Conservation (phyloP, 768 basidiomycete genomes). For the Flagelloscypha sp. region DNA sequence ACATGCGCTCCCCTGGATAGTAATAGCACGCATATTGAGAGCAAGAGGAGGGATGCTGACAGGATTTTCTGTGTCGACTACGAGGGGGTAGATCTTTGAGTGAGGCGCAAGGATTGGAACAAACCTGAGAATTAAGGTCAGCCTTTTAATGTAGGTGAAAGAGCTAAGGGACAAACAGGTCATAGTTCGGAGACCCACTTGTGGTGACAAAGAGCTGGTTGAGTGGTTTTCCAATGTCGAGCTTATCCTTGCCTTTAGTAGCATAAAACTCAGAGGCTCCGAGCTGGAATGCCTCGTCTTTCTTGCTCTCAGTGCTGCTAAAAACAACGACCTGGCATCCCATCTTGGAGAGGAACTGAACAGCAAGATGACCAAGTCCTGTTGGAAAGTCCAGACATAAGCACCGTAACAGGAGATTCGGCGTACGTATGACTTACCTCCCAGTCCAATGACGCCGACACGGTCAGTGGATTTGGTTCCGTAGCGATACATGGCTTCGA, state of each 20-base stretch:
- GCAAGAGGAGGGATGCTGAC: too few relatives aligned
- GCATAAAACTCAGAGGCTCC: constrained; percentile 29
- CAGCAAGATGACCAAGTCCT: constrained; percentile 21
- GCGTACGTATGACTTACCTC: too few relatives aligned
- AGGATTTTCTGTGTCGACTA: too few relatives aligned
- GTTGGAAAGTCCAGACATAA: too few relatives aligned
- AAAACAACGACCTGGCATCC: constrained; percentile 6
- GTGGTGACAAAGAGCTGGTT: constrained; percentile 25
- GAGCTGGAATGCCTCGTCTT: constrained; percentile 20
- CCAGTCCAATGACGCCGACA: constrained; percentile 25
- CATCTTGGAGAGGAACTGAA: constrained; percentile 6
- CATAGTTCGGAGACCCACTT: too few relatives aligned
- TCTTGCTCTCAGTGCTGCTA: constrained; percentile 18
- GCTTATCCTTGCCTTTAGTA: constrained; percentile 17
- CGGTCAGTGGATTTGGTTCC: constrained; percentile 21
- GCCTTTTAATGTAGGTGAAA: too few relatives aligned
- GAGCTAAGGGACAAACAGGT: too few relatives aligned
- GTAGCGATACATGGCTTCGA: constrained; percentile 18
- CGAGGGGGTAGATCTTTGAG: constrained; percentile 18
- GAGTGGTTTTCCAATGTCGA: constrained; percentile 20
- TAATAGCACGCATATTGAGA: too few relatives aligned
- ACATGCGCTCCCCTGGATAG: too few relatives aligned
- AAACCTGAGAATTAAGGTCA: too few relatives aligned
- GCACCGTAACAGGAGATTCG: too few relatives aligned
- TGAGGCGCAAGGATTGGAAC: too few relatives aligned